Evolutionary conservation across 768 basidiomycete species (phyloP).

Genomic region (Panaeolus papilionaceus): DNA sequence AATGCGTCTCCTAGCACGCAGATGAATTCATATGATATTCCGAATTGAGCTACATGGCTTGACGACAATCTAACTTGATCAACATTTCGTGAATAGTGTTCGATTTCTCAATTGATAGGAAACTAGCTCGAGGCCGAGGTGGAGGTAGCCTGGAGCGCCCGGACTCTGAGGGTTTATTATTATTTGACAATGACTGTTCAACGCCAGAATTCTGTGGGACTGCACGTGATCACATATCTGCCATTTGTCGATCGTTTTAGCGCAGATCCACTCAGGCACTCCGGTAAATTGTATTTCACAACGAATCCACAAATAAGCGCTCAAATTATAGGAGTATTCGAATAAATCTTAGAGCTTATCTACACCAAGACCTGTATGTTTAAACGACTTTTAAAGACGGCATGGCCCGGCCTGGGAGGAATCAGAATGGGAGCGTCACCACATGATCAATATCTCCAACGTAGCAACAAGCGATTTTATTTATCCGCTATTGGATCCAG

Average conservation of each 20-base stretch:
- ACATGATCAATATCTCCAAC: constrained; percentile 22
- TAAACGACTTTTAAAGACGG: not conserved
- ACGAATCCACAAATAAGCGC: not conserved
- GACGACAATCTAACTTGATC: too few relatives aligned
- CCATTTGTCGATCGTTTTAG: not conserved
- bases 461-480: constrained; percentile 15
- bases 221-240: not conserved
- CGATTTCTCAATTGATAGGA: too few relatives aligned
- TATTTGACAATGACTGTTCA: too few relatives aligned
- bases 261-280: constrained; percentile 10
- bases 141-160: too few relatives aligned
- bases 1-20: too few relatives aligned
- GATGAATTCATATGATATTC: too few relatives aligned
- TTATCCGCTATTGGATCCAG: constrained; percentile 5
- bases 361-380: not conserved
- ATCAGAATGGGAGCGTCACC: not conserved
- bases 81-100: too few relatives aligned
- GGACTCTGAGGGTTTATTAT: too few relatives aligned
- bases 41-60: too few relatives aligned
- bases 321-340: not conserved
- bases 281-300: constrained; percentile 5
- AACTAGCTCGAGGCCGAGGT: too few relatives aligned
- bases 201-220: too few relatives aligned
- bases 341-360: not conserved
- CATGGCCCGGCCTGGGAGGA: not conserved